Percentiles rank a stretch among this genome's conserved stretches.
phyloP scores from a whole-genome alignment of 176 grass and related monocot species.

The Luzula sylvatica region DNA sequence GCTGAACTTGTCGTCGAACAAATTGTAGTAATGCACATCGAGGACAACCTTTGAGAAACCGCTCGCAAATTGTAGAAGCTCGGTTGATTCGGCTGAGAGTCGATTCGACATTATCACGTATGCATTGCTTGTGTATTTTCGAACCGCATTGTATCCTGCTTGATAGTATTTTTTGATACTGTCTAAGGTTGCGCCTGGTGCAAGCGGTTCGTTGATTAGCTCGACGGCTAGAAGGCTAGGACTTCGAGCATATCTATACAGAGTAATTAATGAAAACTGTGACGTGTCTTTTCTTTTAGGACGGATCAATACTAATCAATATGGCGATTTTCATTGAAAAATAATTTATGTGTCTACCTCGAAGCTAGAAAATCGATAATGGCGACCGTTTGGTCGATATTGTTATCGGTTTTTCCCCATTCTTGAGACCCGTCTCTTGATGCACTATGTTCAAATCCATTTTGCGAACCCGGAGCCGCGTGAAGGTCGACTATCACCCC shows the following conservation, averaged over 20 bases:
- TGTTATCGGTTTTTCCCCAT: constrained; percentile 36
- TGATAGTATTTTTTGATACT: constrained; percentile 52
- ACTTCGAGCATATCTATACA: constrained; percentile 35
- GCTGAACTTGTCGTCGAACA: constrained; percentile 11
- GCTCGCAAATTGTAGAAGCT: constrained; percentile 30
- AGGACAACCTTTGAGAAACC: constrained; percentile 14
- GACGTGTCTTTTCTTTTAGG: too few relatives aligned
- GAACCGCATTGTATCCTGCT: constrained; percentile 43
- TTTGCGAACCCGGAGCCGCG: constrained; percentile 47
- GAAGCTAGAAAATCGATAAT: constrained; percentile 29
- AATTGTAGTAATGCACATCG: constrained; percentile 50
- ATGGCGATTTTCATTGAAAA: background rate
- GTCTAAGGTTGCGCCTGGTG: constrained; percentile 22
- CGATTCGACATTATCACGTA: constrained; percentile 73
- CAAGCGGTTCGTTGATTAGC: constrained; percentile 56
- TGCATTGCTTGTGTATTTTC: constrained; percentile 34
- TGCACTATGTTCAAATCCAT: constrained; percentile 25
- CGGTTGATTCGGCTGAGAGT: constrained; percentile 10
- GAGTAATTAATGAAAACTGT: background rate
- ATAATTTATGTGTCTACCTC: constrained; percentile 11
- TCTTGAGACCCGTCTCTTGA: constrained; percentile 33
- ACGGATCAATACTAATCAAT: too few relatives aligned
- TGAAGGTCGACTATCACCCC: constrained; percentile 42
- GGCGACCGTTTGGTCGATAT: constrained; percentile 26
- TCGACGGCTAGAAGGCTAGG: constrained; percentile 44